These are phyloP conservation scores for Rhododendron williamsianum DNA, from an alignment of 148 eudicot species.

Conservation along the genomic window DNA sequence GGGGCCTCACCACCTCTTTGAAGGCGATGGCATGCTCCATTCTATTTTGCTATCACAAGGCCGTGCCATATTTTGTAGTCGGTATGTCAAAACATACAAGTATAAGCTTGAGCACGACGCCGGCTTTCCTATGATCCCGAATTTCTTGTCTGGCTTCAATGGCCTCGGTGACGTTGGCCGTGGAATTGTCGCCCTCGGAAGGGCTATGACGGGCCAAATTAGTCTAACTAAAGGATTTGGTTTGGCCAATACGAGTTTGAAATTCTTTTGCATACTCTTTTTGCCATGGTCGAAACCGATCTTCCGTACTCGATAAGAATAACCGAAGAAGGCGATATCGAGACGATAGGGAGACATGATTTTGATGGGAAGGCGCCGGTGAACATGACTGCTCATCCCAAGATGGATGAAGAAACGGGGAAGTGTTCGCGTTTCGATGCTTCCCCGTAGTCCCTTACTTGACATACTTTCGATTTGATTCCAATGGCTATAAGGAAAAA, in stretches of 20 bases:
- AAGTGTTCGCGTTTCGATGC: conserved; percentile 11
- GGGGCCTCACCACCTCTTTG: conserved; percentile 25
- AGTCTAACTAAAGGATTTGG: background rate
- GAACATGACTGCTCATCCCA: conserved; percentile 18
- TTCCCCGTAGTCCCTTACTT: conserved; percentile 6
- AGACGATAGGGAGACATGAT: conserved; percentile 3
- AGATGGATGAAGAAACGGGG: background rate
- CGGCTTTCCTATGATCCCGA: conserved; percentile 15
- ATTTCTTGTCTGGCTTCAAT: conserved; percentile 9
- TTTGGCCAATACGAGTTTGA: background rate
- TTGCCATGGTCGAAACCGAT: background rate
- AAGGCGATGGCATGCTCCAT: conserved; percentile 29
- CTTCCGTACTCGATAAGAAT: conserved; percentile 4
- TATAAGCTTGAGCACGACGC: conserved; percentile 10
- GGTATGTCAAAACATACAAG: conserved; percentile 21
- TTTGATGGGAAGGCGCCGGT: background rate
- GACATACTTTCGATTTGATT: conserved; percentile 17
- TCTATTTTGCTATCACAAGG: conserved; percentile 14
- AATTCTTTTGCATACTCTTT: background rate
- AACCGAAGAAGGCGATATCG: conserved; percentile 12
- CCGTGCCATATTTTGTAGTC: conserved; percentile 17
- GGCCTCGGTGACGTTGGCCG: background rate
- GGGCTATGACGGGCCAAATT: background rate
- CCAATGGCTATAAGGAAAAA: conserved; percentile 6
- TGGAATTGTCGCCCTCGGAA: background rate